These are phyloP conservation scores for Articulospora tetracladia DNA, from an alignment of 495 filamentous ascomycete species.

Conservation along the genomic window DNA sequence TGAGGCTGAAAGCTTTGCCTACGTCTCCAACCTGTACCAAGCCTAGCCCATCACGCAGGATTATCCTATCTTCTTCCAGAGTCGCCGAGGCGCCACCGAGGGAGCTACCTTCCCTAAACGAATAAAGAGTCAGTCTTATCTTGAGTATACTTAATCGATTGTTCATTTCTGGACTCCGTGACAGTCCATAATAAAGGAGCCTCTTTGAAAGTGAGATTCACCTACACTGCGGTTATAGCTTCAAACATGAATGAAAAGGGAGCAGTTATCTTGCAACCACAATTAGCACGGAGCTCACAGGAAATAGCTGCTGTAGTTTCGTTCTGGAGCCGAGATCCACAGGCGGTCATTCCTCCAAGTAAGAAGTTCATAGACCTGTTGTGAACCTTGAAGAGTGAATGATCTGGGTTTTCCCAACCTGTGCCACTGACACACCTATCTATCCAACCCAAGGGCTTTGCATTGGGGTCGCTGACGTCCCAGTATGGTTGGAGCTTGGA, in stretches of 20 bases:
- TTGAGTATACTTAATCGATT: too few species aligned
- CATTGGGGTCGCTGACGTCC: constrained; percentile 15
- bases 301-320: constrained; percentile 18
- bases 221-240: constrained; percentile 20
- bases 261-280: constrained; percentile 22
- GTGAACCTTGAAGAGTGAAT: constrained; percentile 1
- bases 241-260: constrained; percentile 24
- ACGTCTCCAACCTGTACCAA: constrained; percentile 25
- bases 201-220: not conserved
- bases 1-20: constrained; percentile 19
- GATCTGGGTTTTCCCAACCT: constrained; percentile 10
- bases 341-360: constrained; percentile 12
- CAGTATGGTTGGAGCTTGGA: constrained; percentile 20
- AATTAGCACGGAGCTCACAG: constrained; percentile 21
- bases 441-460: constrained; percentile 18
- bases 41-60: constrained; percentile 23
- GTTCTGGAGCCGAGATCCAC: constrained; percentile 21
- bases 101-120: constrained; percentile 7
- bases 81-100: constrained; percentile 15
- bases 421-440: constrained; percentile 26
- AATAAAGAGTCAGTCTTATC: not conserved
- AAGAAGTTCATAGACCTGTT: constrained; percentile 23
- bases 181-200: not conserved
- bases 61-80: constrained; percentile 20
- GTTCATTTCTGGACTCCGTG: not conserved